Conservation (phyloP, 176 grass and related monocot genomes). For the Neostapfia colusana region DNA sequence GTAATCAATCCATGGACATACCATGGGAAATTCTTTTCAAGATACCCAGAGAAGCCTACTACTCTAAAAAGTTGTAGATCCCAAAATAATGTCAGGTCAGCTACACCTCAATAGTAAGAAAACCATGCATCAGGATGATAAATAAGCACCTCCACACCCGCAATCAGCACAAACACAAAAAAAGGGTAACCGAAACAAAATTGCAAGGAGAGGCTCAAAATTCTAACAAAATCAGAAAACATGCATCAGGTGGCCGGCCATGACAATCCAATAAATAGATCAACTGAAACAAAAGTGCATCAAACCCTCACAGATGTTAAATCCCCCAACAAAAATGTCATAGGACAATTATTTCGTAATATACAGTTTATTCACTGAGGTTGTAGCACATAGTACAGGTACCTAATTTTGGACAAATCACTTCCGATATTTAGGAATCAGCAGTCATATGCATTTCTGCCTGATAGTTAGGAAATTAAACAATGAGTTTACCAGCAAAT, state of each 20-base stretch:
- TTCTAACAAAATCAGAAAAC: too few relatives aligned
- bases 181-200: too few relatives aligned
- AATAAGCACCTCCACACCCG: too few relatives aligned
- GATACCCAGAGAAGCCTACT: neutral
- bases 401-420: neutral
- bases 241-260: neutral
- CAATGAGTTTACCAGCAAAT: conserved; percentile 69
- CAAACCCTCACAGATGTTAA: neutral
- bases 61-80: neutral
- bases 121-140: neutral
- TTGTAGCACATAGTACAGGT: neutral
- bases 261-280: neutral
- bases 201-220: too few relatives aligned
- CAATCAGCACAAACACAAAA: too few relatives aligned
- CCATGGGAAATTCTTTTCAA: neutral
- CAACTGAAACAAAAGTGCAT: conserved; percentile 1
- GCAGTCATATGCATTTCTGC: conserved; percentile 16
- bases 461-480: conserved; percentile 6
- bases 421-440: neutral
- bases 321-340: neutral
- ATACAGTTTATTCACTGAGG: conserved; percentile 3
- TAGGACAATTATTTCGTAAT: neutral
- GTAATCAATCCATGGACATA: neutral
- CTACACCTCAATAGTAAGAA: neutral
- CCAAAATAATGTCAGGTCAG: neutral